Base-by-base conservation (phyloP, 1,284 basidiomycete species). In the Ustilago hordei region DNA sequence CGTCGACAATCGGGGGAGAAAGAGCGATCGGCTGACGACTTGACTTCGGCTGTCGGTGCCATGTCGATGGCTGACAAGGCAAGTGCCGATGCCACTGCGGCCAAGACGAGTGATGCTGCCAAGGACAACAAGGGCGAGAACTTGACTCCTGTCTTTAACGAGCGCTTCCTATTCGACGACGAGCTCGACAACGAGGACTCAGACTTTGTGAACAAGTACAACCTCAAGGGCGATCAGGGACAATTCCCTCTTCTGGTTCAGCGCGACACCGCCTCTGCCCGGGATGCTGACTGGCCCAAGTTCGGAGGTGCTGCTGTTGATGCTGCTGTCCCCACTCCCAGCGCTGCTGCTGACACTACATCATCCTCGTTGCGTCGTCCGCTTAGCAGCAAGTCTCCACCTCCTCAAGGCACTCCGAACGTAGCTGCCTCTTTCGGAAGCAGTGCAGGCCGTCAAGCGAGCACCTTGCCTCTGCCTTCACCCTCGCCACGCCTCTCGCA, bases 271-370 rank as follows among this genome's bases (percentile, higher is more conserved):
- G 31, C 53, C 15, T 77, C 86, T 15, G 91, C 92, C 82, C 93
- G 93, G 85, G 89, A 92, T 1, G 94, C 94, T 3, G 95, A 98
- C 86, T 98, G 95, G 95, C 93, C 95, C 50, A 93, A 93, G 84
- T 97, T 95, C 87, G 89, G 90, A 60, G 89, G 90, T 61, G 88
- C 89, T 55, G 55, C 58, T 56, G 43, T 55, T 63, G 59, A 65
- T 55, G 54, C 60, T 43, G 52, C 59, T 28, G 3, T 28, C 23
- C 3, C 23, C 23, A 28, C 23, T 28, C 23, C 23, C 23, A 28
- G 23, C 23, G 23, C 23, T 28, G 55, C 58, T 56, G 43, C 60
- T 63, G 59, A 65, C 58, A 56, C 60, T 43, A 55, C 59, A 31
- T 23, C 56, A 12, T 62, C 56, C 3, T 69, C 68, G 13, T 32